Conservation (phyloP, 495 filamentous ascomycete species). For the Trypethelium eluteriae region DNA sequence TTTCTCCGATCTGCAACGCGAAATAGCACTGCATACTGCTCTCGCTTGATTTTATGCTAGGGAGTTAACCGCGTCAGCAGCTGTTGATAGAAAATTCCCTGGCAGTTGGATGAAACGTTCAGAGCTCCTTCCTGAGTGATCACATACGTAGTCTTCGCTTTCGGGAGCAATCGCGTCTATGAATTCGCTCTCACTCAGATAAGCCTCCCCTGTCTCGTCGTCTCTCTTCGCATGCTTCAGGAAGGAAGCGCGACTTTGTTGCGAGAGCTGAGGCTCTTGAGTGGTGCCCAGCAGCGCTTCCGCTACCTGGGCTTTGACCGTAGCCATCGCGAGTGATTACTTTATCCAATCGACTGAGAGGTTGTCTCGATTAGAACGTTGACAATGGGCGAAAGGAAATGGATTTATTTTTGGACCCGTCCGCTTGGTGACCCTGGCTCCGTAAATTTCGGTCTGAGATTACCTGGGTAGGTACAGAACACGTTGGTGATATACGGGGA, state of each 20-base stretch:
- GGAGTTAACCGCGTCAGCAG: conserved; percentile 5
- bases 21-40: conserved; percentile 91
- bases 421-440: background rate
- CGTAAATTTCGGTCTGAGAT: background rate
- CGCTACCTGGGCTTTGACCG: conserved; percentile 32
- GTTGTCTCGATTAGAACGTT: background rate
- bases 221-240: conserved; percentile 68
- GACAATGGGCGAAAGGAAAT: background rate
- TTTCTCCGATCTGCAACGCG: conserved; percentile 72
- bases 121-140: conserved; percentile 24
- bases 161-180: conserved; percentile 82
- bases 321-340: conserved; percentile 21
- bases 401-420: conserved; percentile 5
- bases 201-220: conserved; percentile 63
- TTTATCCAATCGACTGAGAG: background rate
- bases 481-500: background rate
- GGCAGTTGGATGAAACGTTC: background rate
- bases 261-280: conserved; percentile 53
- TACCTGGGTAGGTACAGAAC: background rate
- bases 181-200: conserved; percentile 77
- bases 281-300: conserved; percentile 36
- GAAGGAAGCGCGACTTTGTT: conserved; percentile 65
- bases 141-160: conserved; percentile 79
- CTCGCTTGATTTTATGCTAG: conserved; percentile 93
- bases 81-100: conserved; percentile 8